Base-by-base conservation (phyloP, 1,284 basidiomycete genomes). In the Taiwanofungus camphoratus region DNA sequence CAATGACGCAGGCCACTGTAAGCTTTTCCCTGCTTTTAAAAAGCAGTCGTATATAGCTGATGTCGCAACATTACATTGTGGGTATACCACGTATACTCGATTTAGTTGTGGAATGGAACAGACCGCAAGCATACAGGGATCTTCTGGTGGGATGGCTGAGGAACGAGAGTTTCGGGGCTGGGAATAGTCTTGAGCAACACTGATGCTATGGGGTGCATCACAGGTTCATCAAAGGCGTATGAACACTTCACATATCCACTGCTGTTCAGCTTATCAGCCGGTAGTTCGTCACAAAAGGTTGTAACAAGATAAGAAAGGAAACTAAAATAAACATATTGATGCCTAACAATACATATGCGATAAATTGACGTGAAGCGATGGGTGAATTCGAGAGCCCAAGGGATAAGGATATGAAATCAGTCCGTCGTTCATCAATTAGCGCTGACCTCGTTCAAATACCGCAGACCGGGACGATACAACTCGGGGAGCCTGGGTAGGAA, bases 401-500 rank as follows among this genome's bases (percentile, higher is more conserved):
- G 6, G 16, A 12, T 9, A 33, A 33, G 4, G 36, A 23, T 13
- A 24, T 24, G 22, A 38, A 7, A 9, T 13, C 19, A 20, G 21
- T 5, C 12, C 9, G 27, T 19, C 36, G n/a, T 15, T 24, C 36
- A 6, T 8, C 19, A 23, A 6, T 26, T 11, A 24, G 19, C 36
- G 12, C 20, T 20, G 15, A 36, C 21, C 34, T 36, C 32, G 9
- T 20, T 36, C 34, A 26, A 24, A 38, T 23, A n/a, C 36, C 15
- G 31, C 11, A 13, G 43, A 32, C 11, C 43, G 39, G 21, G 39
- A 41, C 16, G 43, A 45, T 15, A 35, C 39, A 13, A 39, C 41
- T 23, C 39, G 37, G 6, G 42, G 35, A 13, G 51, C 44, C 20
- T 53, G 48, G 15, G 45, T 36, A 15, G 51, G 39, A 6, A 43